phyloP scores from a whole-genome alignment of 805 yeast species.

The Wickerhamiella vanderwaltii region DNA sequence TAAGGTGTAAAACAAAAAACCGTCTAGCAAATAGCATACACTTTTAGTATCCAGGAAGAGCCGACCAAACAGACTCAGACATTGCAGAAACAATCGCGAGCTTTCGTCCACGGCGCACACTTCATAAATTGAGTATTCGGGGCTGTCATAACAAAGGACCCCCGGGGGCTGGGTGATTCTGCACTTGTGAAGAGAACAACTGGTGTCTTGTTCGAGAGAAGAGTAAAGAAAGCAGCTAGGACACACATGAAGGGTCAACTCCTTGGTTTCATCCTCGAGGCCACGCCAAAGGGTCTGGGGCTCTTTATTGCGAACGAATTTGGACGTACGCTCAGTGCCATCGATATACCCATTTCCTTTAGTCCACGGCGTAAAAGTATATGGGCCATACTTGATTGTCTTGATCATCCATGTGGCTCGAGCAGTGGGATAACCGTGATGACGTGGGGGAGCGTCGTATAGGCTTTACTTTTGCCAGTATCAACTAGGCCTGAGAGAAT shows the following conservation, averaged over 20 bases:
- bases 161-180: conserved; percentile 41
- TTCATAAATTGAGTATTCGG: conserved; percentile 43
- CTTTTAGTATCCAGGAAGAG: conserved; percentile 83
- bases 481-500: background rate
- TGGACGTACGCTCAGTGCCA: conserved; percentile 24
- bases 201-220: conserved; percentile 33
- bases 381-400: conserved; percentile 54
- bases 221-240: conserved; percentile 78
- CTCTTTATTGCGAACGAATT: conserved; percentile 21
- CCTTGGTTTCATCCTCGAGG: conserved; percentile 20
- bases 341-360: conserved; percentile 70
- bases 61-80: conserved; percentile 72
- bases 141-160: conserved; percentile 51
- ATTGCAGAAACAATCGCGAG: conserved; percentile 55
- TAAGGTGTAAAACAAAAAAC: conserved; percentile 63
- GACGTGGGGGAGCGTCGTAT: background rate
- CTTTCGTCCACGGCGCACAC: conserved; percentile 51
- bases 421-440: no score
- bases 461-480: background rate
- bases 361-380: conserved; percentile 71
- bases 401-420: conserved; percentile 55
- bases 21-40: conserved; percentile 64
- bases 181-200: conserved; percentile 39
- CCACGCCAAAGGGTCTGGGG: conserved; percentile 20
- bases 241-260: conserved; percentile 58